Base-by-base conservation (phyloP, 805 yeast genomes). In the Kluyveromyces siamensis region DNA sequence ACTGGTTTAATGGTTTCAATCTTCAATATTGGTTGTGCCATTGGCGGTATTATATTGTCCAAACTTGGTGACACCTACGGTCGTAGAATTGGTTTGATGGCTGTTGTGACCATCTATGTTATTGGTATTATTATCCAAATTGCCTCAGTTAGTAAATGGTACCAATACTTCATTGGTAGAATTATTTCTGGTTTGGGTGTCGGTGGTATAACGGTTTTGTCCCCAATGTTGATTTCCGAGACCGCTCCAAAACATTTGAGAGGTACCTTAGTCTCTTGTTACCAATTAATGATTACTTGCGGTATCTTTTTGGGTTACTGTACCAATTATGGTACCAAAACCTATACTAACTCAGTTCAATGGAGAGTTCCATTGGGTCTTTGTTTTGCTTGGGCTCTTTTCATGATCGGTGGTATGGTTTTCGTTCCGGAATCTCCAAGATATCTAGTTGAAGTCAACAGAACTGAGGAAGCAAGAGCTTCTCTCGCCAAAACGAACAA, bases 301-400 rank as follows among this genome's bases (percentile, higher is more conserved):
- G 89, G 88, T 69, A 83, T 84, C 60, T 82, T 83, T 68, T 70
- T 83, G 57, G 90, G 89, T 63, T 81, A 82, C 75, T 82, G 87
- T 68, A 73, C 82, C 46, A 80, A 79, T 51, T 83, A 75, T 62
- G 89, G 87, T 66, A 80, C 62, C 30, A 60, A 61, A 50, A 52
- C 46, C 18, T 58, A 60, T 51, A 18, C 44, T 19, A 55, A 59
- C 82, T 56, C 62, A 17, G 87, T 68, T 6, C 84, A 80, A 68
- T 83, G 89, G 88, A 80, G 88, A 76, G 74, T 83, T 55, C 86
- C 84, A 46, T 70, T 83, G 60, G 83, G 83, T 48, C 63, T 80
- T 52, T 72, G 74, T 55, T 74, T 74, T 55, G 68, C 69, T 25
- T 75, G 76, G 74, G 72, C 72, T 37, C 42, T 69, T 21, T 49